Conservation (phyloP, 257 asterid species). For the Galeopsis tetrahit region DNA sequence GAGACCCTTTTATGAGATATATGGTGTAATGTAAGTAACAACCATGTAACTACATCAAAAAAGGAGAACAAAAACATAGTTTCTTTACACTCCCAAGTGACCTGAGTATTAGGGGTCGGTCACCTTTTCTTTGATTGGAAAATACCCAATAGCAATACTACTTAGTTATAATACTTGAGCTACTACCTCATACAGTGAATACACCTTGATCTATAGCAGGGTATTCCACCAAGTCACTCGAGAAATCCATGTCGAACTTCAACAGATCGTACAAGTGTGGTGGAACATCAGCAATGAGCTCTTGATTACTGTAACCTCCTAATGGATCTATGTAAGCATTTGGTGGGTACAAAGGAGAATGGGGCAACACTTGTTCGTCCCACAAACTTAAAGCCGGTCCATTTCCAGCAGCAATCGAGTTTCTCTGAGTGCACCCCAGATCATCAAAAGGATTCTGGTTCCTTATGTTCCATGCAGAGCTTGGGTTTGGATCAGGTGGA, state of each 20-base stretch:
- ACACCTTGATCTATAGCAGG: conserved; percentile 77
- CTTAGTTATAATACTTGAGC: conserved; percentile 16
- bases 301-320: conserved; percentile 42
- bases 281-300: conserved; percentile 47
- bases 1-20: conserved; percentile 3
- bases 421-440: conserved; percentile 42
- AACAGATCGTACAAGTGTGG: conserved; percentile 52
- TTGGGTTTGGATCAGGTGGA: conserved; percentile 38
- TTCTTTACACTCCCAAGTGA: conserved; percentile 43
- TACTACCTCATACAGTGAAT: conserved; percentile 52
- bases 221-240: conserved; percentile 57
- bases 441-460: conserved; percentile 45
- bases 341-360: conserved; percentile 36
- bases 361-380: conserved; percentile 48
- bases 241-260: conserved; percentile 55
- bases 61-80: conserved; percentile 36
- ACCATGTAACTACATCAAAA: conserved; percentile 33
- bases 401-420: conserved; percentile 34
- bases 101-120: conserved; percentile 35
- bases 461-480: conserved; percentile 46
- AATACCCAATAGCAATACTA: conserved; percentile 26
- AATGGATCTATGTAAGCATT: conserved; percentile 44
- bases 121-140: conserved; percentile 34
- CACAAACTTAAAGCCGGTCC: conserved; percentile 45
- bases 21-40: background rate